Evolutionary conservation across 352 stramenopile species (phyloP), one percentile per base, ranked within the genome.

Genomic region (Blastocystis hominis): DNA sequence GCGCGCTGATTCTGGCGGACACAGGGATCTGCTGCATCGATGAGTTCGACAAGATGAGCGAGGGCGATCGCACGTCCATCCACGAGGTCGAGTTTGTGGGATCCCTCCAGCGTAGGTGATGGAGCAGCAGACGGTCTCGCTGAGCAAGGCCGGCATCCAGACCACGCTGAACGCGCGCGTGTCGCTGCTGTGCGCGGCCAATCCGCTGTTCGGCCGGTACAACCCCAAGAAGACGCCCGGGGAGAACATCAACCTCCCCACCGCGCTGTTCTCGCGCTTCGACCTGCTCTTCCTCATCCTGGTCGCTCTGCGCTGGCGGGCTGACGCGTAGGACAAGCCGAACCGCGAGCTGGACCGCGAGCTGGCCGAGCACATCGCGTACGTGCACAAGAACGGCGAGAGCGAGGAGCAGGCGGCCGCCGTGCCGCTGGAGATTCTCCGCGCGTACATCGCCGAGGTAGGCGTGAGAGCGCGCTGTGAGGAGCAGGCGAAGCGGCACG

Each of bases 231-330:
- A 93, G 72, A 92, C 91, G 3, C 87, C 94, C 9, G 91, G 90
- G 36, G 92, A 98, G 90, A 99, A 99, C 91, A 97, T 99, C 90
- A 98, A 98, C 90, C 91, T 99, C 36, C 96, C 97, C 24, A 98
- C 98, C 86, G 97, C 96, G n/a, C 91, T 99, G 66, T 90, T 99
- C 5, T 98, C 95, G 90, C 95, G 97, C 88, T 99, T 99, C 89
- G 97, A 99, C 91, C 90, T 99, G 42, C 91, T 99, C 63, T 99
- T 99, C 89, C 90, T 99, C 55, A 93, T 99, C 80, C 90, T 99
- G 46, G 97, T 81, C 7, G n/a, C 9, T 59, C 7, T 75, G 7
- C 20, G 13, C 56, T 4, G 20, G 13, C 15, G 6, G 24, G 7
- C 75, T 81, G 5, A 70, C 47, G 56, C 36, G 47, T 68, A 81